Conservation (phyloP, 352 stramenopile species). For the Phytophthora hibernalis region DNA sequence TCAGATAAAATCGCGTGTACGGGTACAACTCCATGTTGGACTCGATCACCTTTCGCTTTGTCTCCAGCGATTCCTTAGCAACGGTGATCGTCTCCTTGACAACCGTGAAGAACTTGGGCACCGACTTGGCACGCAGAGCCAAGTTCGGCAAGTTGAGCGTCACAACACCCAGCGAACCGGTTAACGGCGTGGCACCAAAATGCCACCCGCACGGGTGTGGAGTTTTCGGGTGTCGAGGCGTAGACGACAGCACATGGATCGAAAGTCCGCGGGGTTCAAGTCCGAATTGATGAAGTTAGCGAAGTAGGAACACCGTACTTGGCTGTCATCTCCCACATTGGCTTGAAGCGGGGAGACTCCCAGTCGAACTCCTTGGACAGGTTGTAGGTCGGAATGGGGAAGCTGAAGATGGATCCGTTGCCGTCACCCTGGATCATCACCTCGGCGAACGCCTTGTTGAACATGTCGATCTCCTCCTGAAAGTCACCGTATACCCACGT, state of each 20-base stretch:
- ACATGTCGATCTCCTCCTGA: constrained; percentile 42
- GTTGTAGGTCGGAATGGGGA: constrained; percentile 44
- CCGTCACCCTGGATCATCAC: constrained; percentile 41
- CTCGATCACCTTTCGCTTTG: constrained; percentile 38
- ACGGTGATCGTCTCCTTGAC: constrained; percentile 36
- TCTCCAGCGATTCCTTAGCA: constrained; percentile 40
- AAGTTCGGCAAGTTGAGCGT: constrained; percentile 41
- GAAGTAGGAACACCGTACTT: constrained; percentile 46
- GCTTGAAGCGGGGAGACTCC: constrained; percentile 34
- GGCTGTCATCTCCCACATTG: constrained; percentile 41
- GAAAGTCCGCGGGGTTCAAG: constrained; percentile 36
- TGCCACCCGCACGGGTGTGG: constrained; percentile 36
- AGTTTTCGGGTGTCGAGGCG: constrained; percentile 41
- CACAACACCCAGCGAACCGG: constrained; percentile 41
- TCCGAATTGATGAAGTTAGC: constrained; percentile 44
- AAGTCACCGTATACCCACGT: constrained; percentile 41
- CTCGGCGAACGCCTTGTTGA: constrained; percentile 42
- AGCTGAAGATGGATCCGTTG: constrained; percentile 46
- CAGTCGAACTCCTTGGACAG: constrained; percentile 41
- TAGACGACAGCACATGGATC: constrained; percentile 40
- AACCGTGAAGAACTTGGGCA: constrained; percentile 36
- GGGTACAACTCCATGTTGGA: constrained; percentile 42
- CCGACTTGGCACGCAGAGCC: constrained; percentile 29
- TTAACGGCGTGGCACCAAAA: constrained; percentile 36
- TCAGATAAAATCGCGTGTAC: constrained; percentile 42